Conservation (phyloP, 371 early-diverging fungal species). For the Circinella umbellata region DNA sequence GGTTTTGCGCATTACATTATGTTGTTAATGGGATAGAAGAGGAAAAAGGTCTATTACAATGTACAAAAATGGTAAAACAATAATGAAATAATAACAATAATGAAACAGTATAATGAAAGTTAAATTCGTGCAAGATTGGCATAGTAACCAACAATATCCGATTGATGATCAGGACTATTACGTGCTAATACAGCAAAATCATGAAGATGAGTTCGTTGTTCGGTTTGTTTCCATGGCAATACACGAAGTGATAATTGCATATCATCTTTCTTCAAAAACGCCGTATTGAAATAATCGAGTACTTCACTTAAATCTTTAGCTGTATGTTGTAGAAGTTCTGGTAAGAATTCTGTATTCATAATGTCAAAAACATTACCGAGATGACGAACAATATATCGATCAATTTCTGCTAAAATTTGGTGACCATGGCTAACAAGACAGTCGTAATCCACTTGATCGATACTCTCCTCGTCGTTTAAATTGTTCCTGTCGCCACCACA, state of each 20-base stretch:
- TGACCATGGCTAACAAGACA: constrained; percentile 35
- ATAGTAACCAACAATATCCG: constrained; percentile 20
- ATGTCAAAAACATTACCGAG: constrained; percentile 34
- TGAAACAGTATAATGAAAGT: background rate
- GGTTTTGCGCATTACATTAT: background rate
- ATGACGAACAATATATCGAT: constrained; percentile 32
- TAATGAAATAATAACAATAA: background rate
- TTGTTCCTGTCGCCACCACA: constrained; percentile 16
- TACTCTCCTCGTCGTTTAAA: background rate
- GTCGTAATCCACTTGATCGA: constrained; percentile 21
- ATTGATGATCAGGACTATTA: constrained; percentile 16
- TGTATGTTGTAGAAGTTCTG: constrained; percentile 41
- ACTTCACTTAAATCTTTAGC: constrained; percentile 38
- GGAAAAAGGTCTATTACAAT: background rate
- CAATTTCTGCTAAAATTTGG: constrained; percentile 31
- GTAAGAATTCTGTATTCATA: constrained; percentile 33
- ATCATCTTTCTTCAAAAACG: constrained; percentile 30
- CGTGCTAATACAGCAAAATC: constrained; percentile 16
- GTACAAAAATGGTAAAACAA: background rate
- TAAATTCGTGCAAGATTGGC: constrained; percentile 24
- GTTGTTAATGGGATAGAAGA: no score
- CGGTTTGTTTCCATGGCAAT: constrained; percentile 31
- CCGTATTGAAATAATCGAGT: constrained; percentile 43
- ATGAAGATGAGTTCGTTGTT: constrained; percentile 12
- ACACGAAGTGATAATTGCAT: constrained; percentile 34